Base-by-base conservation (phyloP, 169 alveolate species). In the Plasmodium coatneyi region DNA sequence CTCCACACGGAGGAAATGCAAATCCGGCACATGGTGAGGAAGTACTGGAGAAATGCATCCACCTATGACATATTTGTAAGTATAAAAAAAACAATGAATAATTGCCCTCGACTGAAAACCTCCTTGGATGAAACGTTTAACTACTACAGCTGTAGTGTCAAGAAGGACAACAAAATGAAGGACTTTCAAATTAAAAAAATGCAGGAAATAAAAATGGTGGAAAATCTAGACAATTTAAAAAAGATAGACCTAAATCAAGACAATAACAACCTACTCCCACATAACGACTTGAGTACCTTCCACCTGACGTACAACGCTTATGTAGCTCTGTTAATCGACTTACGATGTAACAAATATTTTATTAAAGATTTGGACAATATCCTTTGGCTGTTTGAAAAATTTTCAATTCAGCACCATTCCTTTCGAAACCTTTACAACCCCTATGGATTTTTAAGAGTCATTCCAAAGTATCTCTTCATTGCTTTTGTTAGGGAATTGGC, bases 401-500 rank as follows among this genome's bases (percentile, higher is more conserved):
- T 95, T 71, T 95, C 97, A 79, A 32, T 95, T 2, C 95, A 92
- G 52, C 91, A 76, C 43, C 43, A 28, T 28, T 70, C 92, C 14
- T 82, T 83, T 80, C 70, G 60, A 71, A 80, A 90, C 25, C 52
- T 83, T 66, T 56, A 87, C 34, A 80, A 70, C 36, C 95, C 96
- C 34, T 79, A 82, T 66, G 92, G 92, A 6, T 92, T 82, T 43
- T 41, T 92, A 54, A 25, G 95, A 14, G 92, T 83, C 12, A 84
- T 96, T 12, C 97, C 97, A 28, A 96, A 96, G 56, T 92, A 95
- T 78, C 71, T 96, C 95, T 96, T 96, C 92, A 94, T 96, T 39
- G 96, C 96, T 25, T 96, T 92, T 79, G 71, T 96, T 71, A 84
- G 97, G 41, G 97, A 96, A 52, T 72, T 96, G 71, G 95, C 96